These are phyloP conservation scores for Nymphaea colorata DNA, from an alignment of 164 flowering plant genomes.

Conservation along the genomic window DNA sequence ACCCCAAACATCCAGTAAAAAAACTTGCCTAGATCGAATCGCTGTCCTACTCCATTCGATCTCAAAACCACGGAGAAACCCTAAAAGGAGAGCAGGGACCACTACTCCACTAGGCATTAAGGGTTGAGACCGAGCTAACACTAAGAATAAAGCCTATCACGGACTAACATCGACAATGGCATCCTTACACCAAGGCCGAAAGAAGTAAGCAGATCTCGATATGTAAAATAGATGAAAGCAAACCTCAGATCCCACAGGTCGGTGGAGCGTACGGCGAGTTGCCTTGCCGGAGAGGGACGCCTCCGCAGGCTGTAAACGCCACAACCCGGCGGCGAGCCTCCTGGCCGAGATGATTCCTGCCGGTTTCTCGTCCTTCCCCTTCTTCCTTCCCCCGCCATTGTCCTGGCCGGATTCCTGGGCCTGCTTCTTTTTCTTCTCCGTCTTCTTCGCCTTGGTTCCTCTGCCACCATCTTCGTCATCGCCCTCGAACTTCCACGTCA, in stretches of 20 bases:
- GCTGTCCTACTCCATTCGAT: neutral
- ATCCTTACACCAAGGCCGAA: neutral
- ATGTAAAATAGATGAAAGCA: neutral
- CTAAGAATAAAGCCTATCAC: neutral
- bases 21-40: neutral
- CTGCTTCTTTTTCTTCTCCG: neutral
- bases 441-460: neutral
- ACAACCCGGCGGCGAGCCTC: slow-evolving; percentile 74
- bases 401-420: slow-evolving; percentile 6
- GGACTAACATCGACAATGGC: neutral
- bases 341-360: slow-evolving; percentile 47
- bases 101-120: neutral
- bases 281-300: neutral
- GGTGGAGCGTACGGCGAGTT: neutral
- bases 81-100: neutral
- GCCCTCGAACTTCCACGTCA: slow-evolving; percentile 67
- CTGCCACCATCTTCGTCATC: slow-evolving; percentile 21
- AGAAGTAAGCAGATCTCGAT: neutral
- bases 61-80: neutral
- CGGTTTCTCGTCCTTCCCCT: slow-evolving; percentile 12
- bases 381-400: slow-evolving; percentile 14
- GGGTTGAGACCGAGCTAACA: neutral
- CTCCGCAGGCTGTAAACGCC: slow-evolving; percentile 45
- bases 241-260: neutral
- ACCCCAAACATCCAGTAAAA: too few species aligned